Conservation (phyloP, 495 filamentous ascomycete species). For the Aspergillus leporis region DNA sequence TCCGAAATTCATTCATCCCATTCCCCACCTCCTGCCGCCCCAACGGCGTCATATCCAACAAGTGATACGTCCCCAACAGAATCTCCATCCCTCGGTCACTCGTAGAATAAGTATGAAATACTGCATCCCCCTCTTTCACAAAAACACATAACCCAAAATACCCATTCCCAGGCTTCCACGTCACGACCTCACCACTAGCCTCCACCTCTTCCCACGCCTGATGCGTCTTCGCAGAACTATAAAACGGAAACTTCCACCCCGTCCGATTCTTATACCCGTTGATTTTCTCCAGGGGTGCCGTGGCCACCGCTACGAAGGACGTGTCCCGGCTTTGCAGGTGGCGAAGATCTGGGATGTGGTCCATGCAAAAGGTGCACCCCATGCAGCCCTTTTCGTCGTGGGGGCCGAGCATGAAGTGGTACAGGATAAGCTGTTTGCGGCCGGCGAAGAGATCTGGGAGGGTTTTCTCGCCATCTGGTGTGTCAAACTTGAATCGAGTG, state of each 20-base stretch:
- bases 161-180: constrained; percentile 31
- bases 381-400: constrained; percentile 31
- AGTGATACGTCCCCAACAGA: constrained; percentile 26
- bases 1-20: constrained; percentile 23
- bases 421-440: constrained; percentile 45
- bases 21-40: constrained; percentile 29
- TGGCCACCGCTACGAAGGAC: constrained; percentile 36
- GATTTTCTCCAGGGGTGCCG: constrained; percentile 37
- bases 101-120: constrained; percentile 46
- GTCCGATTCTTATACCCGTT: constrained; percentile 36
- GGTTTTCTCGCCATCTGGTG: constrained; percentile 28
- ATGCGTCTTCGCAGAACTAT: constrained; percentile 32
- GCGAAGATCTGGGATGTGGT: constrained; percentile 37
- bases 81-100: constrained; percentile 38
- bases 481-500: constrained; percentile 35
- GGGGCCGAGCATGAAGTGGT: constrained; percentile 49
- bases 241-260: constrained; percentile 47
- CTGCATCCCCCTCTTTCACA: constrained; percentile 28
- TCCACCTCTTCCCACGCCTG: constrained; percentile 23
- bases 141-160: constrained; percentile 42
- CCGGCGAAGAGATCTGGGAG: constrained; percentile 40
- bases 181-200: constrained; percentile 21
- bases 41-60: constrained; percentile 29
- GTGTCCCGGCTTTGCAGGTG: constrained; percentile 39
- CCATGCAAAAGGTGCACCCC: constrained; percentile 40